phyloP scores from a whole-genome alignment of 192 early-diverging fungal genomes.

The Podila epigama region DNA sequence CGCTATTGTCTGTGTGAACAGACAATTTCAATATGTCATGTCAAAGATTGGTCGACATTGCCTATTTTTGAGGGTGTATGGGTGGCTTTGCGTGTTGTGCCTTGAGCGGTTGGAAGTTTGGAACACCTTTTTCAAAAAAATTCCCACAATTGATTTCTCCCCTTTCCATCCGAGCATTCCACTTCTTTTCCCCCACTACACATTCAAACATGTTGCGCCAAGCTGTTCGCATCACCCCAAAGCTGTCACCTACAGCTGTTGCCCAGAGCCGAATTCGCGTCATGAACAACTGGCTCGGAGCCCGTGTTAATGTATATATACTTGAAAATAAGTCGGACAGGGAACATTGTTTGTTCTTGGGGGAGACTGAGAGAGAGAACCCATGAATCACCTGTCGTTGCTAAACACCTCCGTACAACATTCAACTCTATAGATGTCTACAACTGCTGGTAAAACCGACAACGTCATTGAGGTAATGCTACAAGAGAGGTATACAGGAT shows the following conservation, averaged over 20 bases:
- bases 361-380: not conserved
- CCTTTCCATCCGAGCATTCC: not conserved
- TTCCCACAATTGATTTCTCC: no score
- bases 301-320: slow-evolving; percentile 31
- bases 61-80: no score
- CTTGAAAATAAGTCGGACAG: not conserved
- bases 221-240: slow-evolving; percentile 35
- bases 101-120: no score
- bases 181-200: not conserved
- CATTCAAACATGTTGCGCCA: slow-evolving; percentile 35
- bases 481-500: no score
- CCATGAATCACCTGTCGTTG: not conserved
- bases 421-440: slow-evolving; percentile 31
- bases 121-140: no score
- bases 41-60: no score
- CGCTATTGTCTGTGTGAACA: no score
- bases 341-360: not conserved
- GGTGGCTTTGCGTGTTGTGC: no score
- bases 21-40: no score
- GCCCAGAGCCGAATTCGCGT: slow-evolving; percentile 40
- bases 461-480: slow-evolving; percentile 38
- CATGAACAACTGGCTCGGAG: slow-evolving; percentile 38
- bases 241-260: slow-evolving; percentile 30
- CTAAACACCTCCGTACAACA: not conserved
- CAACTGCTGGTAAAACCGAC: slow-evolving; percentile 36